A percentile compares a stretch with the other conserved stretches of the same genome.
These are phyloP conservation scores for Candida anglica DNA, from an alignment of 805 yeast genomes.

Conservation along the genomic window DNA sequence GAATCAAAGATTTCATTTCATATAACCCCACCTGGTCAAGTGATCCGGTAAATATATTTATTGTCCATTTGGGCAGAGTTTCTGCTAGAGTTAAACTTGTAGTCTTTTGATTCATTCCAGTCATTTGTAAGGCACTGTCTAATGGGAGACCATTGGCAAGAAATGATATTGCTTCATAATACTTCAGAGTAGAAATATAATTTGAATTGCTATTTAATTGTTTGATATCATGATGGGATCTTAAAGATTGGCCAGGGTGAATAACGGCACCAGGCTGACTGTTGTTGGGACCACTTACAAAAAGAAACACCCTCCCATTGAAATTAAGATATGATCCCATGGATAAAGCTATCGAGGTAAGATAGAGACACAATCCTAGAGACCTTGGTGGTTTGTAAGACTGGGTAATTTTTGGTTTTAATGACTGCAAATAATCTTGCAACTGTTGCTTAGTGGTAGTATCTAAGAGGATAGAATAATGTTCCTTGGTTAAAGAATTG, in stretches of 20 bases:
- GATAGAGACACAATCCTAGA: slow-evolving; percentile 31
- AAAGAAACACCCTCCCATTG: slow-evolving; percentile 23
- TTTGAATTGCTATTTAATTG: slow-evolving; percentile 22
- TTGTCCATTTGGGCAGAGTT: slow-evolving; percentile 19
- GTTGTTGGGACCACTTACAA: slow-evolving; percentile 38
- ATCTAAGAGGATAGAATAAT: no score
- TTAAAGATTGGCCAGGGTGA: slow-evolving; percentile 13
- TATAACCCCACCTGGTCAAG: slow-evolving; percentile 40
- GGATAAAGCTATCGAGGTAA: slow-evolving; percentile 18
- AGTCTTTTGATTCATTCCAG: slow-evolving; percentile 15
- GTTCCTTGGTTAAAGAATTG: no score
- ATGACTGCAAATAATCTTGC: not conserved
- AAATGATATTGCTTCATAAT: slow-evolving; percentile 24
- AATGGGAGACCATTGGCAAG: slow-evolving; percentile 25
- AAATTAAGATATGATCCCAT: slow-evolving; percentile 15
- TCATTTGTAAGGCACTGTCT: slow-evolving; percentile 10
- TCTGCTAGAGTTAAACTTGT: slow-evolving; percentile 13
- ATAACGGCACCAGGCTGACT: slow-evolving; percentile 32
- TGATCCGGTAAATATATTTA: slow-evolving; percentile 33
- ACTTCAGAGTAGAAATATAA: slow-evolving; percentile 20
- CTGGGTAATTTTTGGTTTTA: slow-evolving; percentile 20
- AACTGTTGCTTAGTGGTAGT: no score
- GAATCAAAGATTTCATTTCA: slow-evolving; percentile 35
- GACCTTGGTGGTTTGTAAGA: slow-evolving; percentile 29
- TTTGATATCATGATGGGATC: slow-evolving; percentile 35